Evolutionary conservation across 441 rosid genomes (phyloP).

Genomic region (Metrosideros polymorpha): DNA sequence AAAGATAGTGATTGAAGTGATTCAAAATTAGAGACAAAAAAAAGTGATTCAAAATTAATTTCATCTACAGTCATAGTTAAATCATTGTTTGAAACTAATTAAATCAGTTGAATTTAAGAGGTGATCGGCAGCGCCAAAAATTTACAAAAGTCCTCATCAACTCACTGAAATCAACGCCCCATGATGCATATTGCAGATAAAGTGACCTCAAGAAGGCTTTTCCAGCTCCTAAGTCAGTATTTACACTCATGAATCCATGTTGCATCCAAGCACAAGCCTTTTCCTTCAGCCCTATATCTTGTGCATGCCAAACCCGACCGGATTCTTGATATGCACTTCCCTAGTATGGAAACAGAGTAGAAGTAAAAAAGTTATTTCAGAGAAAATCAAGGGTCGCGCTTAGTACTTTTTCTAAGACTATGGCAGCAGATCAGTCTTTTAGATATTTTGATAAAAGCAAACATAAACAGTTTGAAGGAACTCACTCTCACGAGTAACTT

Average conservation of each 20-base stretch:
- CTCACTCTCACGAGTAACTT: not conserved
- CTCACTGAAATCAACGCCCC: conserved; percentile 97
- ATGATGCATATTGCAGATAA: conserved; percentile 69
- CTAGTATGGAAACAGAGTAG: conserved; percentile 22
- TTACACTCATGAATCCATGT: conserved; percentile 85
- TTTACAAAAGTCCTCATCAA: not conserved
- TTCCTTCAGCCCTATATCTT: conserved; percentile 78
- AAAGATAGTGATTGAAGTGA: not conserved
- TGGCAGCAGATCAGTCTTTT: not conserved
- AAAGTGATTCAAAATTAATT: no score
- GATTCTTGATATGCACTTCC: conserved; percentile 57
- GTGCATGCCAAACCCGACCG: conserved; percentile 58
- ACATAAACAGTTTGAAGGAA: not conserved
- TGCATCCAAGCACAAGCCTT: conserved; percentile 90
- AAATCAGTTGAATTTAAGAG: not conserved
- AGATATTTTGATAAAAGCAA: not conserved
- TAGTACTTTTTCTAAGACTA: not conserved
- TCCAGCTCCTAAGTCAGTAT: conserved; percentile 67
- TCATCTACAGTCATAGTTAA: not conserved
- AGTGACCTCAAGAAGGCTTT: conserved; percentile 88
- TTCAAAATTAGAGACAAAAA: no score
- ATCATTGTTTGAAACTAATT: not conserved
- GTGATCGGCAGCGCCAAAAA: not conserved
- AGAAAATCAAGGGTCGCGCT: not conserved
- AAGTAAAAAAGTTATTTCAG: not conserved